Evolutionary conservation across 768 basidiomycete genomes (phyloP).

Genomic region (Termitomyces sp.): DNA sequence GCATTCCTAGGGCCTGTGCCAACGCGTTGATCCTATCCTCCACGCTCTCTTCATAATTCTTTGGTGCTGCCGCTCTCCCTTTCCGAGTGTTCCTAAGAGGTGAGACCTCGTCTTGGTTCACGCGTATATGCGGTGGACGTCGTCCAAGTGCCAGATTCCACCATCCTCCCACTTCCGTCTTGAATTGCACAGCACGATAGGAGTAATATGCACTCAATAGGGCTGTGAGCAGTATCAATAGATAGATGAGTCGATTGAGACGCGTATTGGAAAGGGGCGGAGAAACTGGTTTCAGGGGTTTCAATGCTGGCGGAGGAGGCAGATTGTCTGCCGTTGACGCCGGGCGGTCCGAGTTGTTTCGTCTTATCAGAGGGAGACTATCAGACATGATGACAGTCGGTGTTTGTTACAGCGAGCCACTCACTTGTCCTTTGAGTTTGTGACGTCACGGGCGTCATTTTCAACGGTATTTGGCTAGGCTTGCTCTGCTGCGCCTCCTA

Average conservation of each 20-base stretch:
- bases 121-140: conserved; percentile 19
- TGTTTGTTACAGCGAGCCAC: no score
- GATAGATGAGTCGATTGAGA: conserved; percentile 46
- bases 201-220: conserved; percentile 46
- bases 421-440: no score
- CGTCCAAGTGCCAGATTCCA: conserved; percentile 47
- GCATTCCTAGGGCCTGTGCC: conserved; percentile 58
- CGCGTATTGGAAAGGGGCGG: conserved; percentile 40
- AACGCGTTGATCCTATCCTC: conserved; percentile 56
- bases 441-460: neutral
- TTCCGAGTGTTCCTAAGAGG: conserved; percentile 7
- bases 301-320: conserved; percentile 23
- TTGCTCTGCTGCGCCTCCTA: no score
- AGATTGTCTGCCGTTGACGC: conserved; percentile 12
- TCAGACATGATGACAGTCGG: conserved; percentile 1
- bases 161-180: conserved; percentile 49
- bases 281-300: conserved; percentile 26
- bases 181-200: conserved; percentile 41
- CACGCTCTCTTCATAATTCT: conserved; percentile 25
- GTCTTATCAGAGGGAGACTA: conserved; percentile 4
- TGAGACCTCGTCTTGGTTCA: neutral
- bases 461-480: no score
- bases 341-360: conserved; percentile 12
- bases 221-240: conserved; percentile 33
- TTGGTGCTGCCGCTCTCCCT: neutral